A percentile compares a stretch with the other conserved stretches of the same genome.
phyloP scores from a whole-genome alignment of 2,329 filamentous ascomycete species.

The Botrytis fabae region DNA sequence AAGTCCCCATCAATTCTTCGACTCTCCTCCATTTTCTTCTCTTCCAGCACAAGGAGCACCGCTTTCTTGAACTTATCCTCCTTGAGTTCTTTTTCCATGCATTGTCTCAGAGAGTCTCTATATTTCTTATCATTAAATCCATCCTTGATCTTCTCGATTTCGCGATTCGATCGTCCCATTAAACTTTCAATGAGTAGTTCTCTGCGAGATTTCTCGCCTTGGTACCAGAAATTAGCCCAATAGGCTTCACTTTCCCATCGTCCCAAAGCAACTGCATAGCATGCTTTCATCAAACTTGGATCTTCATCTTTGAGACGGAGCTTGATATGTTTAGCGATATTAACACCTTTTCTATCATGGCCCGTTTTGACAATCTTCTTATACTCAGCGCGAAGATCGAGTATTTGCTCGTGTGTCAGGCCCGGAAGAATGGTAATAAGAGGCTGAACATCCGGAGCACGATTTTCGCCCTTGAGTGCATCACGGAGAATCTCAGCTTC shows the following conservation, averaged over 20 bases:
- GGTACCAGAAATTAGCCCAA: conserved; percentile 99
- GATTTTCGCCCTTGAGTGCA: conserved; percentile 61
- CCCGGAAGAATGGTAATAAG: conserved; percentile 82
- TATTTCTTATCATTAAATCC: conserved; percentile 93
- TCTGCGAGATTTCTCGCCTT: conserved; percentile 77
- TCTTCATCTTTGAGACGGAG: conserved; percentile 71
- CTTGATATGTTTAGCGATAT: conserved; percentile 83
- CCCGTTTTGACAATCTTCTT: conserved; percentile 85
- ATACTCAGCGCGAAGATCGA: conserved; percentile 84
- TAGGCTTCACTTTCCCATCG: conserved; percentile 92
- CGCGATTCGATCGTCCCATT: conserved; percentile 86
- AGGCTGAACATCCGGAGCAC: conserved; percentile 64
- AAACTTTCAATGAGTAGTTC: conserved; percentile 91
- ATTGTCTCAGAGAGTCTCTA: conserved; percentile 72
- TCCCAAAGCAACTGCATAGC: conserved; percentile 86
- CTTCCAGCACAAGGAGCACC: conserved; percentile 80
- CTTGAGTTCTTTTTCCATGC: conserved; percentile 90
- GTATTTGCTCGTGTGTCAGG: conserved; percentile 82
- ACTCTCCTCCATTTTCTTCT: conserved; percentile 75
- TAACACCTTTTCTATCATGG: conserved; percentile 71
- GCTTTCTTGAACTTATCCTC: conserved; percentile 95
- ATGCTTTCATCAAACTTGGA: conserved; percentile 81
- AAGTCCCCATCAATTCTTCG: conserved; percentile 45
- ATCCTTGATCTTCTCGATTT: conserved; percentile 83
- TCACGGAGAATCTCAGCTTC: conserved; percentile 76